Base-by-base conservation (phyloP, 352 stramenopile genomes). In the Achlya hypogyna region DNA sequence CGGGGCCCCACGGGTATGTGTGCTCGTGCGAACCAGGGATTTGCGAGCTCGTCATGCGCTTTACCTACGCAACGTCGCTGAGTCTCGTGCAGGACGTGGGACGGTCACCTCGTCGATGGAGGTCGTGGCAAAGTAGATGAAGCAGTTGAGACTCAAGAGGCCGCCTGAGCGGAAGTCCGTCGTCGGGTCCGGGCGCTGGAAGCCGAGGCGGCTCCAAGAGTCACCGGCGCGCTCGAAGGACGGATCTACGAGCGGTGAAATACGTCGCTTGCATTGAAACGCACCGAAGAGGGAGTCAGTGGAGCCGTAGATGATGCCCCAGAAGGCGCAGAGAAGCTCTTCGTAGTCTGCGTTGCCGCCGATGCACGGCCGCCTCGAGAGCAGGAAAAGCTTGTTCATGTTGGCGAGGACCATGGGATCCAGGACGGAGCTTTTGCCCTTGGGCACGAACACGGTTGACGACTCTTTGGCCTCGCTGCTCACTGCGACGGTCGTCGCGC, bases 81-180 rank as follows among this genome's bases (percentile, higher is more conserved):
- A 2, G 10, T 3, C 25, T 56, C 2, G 2, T 1, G 31, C 25
- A 56, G n/a, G 38, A 45, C n/a, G 38, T 10, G 12, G 8, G 32
- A 10, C 53, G 22, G 12, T 18, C 14, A 81, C 82, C 54, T 91
- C 77, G 1, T 73, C 65, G n/a, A 79, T 78, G 66, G 87, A 89
- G 65, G 87, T 74, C 9, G 73, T 80, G 22, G 82, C 81, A 65
- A 94, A 94, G 51, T 89, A 91, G 51, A 91, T 78, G 22, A 94
- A 74, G 65, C 83, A 92, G 52, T 88, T 78, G 40, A 94, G 64
- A 65, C 82, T 91, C 54, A 94, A 62, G 72, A 91, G 82, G 22
- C 85, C 85, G 53, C 85, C 85, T 4, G 85, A 83, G 62, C 85
- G 83, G 56, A 94, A 94, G 65, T 94, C 85, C 1, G 85, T 94